These are phyloP conservation scores for Mortierella sp. DNA, from an alignment of 371 early-diverging fungal genomes.

Conservation along the genomic window DNA sequence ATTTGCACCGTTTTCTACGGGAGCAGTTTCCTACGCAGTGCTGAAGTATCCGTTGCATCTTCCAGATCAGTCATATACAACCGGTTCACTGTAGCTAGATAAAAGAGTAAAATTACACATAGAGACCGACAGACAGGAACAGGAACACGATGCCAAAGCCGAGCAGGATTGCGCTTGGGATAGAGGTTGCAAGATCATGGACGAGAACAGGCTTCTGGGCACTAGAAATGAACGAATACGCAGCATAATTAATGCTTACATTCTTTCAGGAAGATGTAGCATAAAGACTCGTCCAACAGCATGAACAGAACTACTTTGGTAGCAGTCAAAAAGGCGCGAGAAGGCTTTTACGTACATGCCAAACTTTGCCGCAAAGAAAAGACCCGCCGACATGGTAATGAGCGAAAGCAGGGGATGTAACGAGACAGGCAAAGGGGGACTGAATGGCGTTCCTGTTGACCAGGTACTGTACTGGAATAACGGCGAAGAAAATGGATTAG, in stretches of 20 bases:
- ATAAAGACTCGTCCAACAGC: background rate
- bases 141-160: slow-evolving; percentile 48
- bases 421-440: slow-evolving; percentile 32
- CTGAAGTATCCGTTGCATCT: too few species aligned
- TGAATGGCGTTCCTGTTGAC: slow-evolving; percentile 41
- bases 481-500: too few species aligned
- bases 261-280: too few species aligned
- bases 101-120: slow-evolving; percentile 16
- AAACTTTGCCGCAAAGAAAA: slow-evolving; percentile 49
- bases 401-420: slow-evolving; percentile 27
- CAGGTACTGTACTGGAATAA: slow-evolving; percentile 29
- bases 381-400: slow-evolving; percentile 22
- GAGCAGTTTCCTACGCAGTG: too few species aligned
- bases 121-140: slow-evolving; percentile 50
- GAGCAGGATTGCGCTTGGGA: slow-evolving; percentile 33
- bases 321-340: background rate
- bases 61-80: too few species aligned
- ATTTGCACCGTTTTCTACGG: too few species aligned
- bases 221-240: slow-evolving; percentile 10
- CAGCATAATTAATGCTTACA: too few species aligned
- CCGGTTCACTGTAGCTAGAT: too few species aligned
- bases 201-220: slow-evolving; percentile 27
- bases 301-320: background rate
- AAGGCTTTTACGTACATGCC: slow-evolving; percentile 30
- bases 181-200: slow-evolving; percentile 29